Evolutionary conservation across 352 stramenopile genomes (phyloP), one percentile per base, ranked within the genome.

Genomic region (Pythium sp.): DNA sequence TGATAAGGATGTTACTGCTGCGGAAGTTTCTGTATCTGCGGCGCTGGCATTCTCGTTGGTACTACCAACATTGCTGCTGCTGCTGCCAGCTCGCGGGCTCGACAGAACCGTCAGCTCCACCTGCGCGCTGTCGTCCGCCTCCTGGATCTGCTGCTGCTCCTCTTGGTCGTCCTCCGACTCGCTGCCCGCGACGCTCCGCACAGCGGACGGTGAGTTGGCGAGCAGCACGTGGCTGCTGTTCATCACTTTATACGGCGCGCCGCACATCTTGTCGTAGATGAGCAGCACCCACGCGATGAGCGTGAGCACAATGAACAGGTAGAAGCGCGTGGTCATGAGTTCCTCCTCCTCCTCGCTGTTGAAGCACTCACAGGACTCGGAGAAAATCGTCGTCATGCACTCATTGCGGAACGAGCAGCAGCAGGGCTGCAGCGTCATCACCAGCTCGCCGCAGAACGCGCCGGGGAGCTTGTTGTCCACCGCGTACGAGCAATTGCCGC

Each of bases 301-400:
- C 9, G 82, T 90, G 26, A 93, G 78, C 22, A 82, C 75, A 20
- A 86, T 76, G 64, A 93, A 91, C 7, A 93, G 72, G 43, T 88
- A 90, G 69, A 93, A 91, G 6, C 82, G 75, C 24, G 82, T 85
- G 63, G 79, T 84, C 70, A 92, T 72, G 36, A 90, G 85, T 62
- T 87, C 63, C 53, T 89, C 75, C 47, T 88, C 78, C 26, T 85
- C 73, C 0, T 70, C 77, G 64, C 76, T 82, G 62, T 87, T 78
- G 64, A 87, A 84, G 65, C 84, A 93, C 56, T 91, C 81, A 73
- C 84, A 93, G 18, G 68, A 73, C 70, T 90, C 74, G 8, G 73
- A 87, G 72, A 89, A 91, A 55, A 91, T 89, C 61, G 81, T 91
- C 36, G 80, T 90, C 71, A 87, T 88, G 66, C 84, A 93, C 65